phyloP scores from a whole-genome alignment of 2,329 filamentous ascomycete species.

The Colletotrichum spinosum region DNA sequence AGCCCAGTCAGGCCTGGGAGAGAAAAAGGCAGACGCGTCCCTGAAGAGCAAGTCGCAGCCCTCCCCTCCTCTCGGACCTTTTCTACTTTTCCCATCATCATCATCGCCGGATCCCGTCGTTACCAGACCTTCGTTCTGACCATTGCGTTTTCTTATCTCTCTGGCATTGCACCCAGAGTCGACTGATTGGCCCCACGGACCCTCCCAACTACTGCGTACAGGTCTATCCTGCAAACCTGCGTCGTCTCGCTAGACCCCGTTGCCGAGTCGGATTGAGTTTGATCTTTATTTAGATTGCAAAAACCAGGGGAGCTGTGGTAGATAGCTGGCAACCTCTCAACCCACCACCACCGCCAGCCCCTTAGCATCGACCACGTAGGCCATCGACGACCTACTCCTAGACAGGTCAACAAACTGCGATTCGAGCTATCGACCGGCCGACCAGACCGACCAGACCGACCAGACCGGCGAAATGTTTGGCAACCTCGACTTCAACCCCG shows the following conservation, averaged over 20 bases:
- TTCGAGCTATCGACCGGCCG: conserved; percentile 10
- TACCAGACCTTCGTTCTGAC: conserved; percentile 15
- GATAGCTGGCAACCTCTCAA: conserved; percentile 28
- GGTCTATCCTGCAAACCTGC: conserved; percentile 20
- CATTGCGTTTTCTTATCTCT: conserved; percentile 1
- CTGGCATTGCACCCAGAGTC: conserved; percentile 9
- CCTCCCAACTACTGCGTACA: neutral
- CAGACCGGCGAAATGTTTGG: conserved; percentile 52
- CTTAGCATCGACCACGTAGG: conserved; percentile 23
- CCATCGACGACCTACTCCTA: neutral
- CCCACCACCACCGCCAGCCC: conserved; percentile 15
- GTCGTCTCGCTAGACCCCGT: conserved; percentile 36
- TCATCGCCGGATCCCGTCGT: neutral
- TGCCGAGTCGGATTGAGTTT: conserved; percentile 36
- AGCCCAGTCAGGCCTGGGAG: conserved; percentile 1
- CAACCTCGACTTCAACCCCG: conserved; percentile 64
- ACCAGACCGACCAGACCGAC: conserved; percentile 1
- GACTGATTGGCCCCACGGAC: conserved; percentile 27
- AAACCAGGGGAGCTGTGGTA: conserved; percentile 34
- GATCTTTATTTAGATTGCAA: conserved; percentile 32
- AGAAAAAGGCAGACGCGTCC: conserved; percentile 35
- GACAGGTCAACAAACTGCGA: neutral
- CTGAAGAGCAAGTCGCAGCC: conserved; percentile 12
- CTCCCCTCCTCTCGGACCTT: neutral
- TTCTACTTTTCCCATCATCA: neutral